Percentiles rank a stretch among this genome's conserved stretches.
phyloP scores from a whole-genome alignment of 495 filamentous ascomycete species.

The Talaromyces adpressus region DNA sequence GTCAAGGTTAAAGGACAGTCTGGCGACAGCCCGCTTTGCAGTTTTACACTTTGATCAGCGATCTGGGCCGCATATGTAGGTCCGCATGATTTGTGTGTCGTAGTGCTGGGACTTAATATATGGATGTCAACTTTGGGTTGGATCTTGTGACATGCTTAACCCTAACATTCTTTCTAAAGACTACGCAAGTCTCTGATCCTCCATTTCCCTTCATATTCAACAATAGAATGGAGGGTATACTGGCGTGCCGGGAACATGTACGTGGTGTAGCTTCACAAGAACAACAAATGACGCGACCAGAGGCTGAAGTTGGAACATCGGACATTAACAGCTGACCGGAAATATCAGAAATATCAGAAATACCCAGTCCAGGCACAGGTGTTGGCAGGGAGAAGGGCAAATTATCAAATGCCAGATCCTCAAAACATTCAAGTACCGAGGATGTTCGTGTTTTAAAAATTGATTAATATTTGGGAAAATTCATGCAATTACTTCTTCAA shows the following conservation, averaged over 20 bases:
- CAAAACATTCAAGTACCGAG: not conserved
- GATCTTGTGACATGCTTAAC: not conserved
- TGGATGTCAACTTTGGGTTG: not conserved
- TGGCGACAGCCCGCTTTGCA: not conserved
- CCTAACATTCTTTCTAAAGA: not conserved
- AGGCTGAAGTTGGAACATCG: not conserved
- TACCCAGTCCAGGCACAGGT: not conserved
- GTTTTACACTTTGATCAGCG: not conserved
- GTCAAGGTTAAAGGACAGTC: not conserved
- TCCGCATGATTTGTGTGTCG: not conserved
- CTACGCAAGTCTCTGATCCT: not conserved
- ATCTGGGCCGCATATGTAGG: not conserved
- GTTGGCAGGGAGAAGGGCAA: not conserved
- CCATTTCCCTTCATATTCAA: not conserved
- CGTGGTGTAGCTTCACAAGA: not conserved
- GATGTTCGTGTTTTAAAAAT: not conserved
- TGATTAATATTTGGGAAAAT: not conserved
- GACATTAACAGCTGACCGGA: not conserved
- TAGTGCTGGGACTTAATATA: not conserved
- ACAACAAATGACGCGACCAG: not conserved
- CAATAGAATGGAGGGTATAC: not conserved
- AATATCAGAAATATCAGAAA: not conserved
- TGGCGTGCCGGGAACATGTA: not conserved
- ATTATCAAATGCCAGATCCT: not conserved
- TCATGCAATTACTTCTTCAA: not conserved